A percentile compares a stretch with the other conserved stretches of the same genome.
These are phyloP conservation scores for Candida hispaniensis DNA, from an alignment of 805 yeast genomes.

Conservation along the genomic window DNA sequence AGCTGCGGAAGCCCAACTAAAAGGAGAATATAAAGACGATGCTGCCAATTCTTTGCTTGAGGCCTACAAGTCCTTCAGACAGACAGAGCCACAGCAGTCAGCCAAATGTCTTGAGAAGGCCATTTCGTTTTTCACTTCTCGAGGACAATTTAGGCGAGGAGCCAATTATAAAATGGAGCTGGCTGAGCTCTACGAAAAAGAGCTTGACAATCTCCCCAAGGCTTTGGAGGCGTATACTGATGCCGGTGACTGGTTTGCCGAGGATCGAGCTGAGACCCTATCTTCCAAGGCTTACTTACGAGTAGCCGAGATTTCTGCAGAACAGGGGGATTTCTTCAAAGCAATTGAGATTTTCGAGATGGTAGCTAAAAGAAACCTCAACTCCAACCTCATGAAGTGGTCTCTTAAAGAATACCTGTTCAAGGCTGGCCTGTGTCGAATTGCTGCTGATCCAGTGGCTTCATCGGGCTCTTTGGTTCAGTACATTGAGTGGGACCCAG, in stretches of 20 bases:
- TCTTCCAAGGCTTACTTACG: constrained; percentile 80
- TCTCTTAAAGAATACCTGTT: constrained; percentile 83
- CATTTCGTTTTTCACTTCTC: constrained; percentile 67
- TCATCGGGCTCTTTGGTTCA: constrained; percentile 62
- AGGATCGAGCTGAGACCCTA: constrained; percentile 86
- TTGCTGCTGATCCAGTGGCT: constrained; percentile 81
- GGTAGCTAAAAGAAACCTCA: constrained; percentile 64
- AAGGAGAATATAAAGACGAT: constrained; percentile 73
- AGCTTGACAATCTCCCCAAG: constrained; percentile 49
- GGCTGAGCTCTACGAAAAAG: constrained; percentile 75
- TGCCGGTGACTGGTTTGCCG: constrained; percentile 92
- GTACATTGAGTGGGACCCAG: constrained; percentile 59
- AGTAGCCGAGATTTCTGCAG: constrained; percentile 80
- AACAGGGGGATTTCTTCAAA: constrained; percentile 57
- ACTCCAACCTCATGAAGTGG: constrained; percentile 76
- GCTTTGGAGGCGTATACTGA: constrained; percentile 76
- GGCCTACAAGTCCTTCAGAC: constrained; percentile 77
- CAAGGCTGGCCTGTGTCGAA: constrained; percentile 69
- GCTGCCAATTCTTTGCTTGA: constrained; percentile 85
- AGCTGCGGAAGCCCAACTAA: constrained; percentile 71
- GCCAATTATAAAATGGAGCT: constrained; percentile 89
- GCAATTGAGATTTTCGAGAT: constrained; percentile 72
- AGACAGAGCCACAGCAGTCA: constrained; percentile 57
- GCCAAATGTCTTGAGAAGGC: constrained; percentile 70
- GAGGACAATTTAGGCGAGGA: constrained; percentile 94